A percentile compares a stretch with the other conserved stretches of the same genome.
Evolutionary conservation across 345 rosid genomes (phyloP).

Genomic region (Pistacia atlantica): DNA sequence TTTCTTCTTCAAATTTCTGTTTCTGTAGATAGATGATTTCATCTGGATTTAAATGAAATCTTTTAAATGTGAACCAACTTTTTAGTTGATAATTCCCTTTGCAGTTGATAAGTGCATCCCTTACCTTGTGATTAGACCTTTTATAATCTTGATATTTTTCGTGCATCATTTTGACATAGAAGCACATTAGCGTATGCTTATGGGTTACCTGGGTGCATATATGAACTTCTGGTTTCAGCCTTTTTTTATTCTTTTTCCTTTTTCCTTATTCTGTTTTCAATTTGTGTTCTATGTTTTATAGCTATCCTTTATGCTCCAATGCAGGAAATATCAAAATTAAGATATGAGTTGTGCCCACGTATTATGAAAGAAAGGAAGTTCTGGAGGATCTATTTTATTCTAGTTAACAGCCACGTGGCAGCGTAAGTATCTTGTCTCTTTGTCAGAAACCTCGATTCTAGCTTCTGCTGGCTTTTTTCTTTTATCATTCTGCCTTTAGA

Average conservation of each 20-base stretch:
- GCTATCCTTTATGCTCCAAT: conserved; percentile 10
- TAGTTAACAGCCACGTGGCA: conserved; percentile 55
- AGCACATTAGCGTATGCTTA: background rate
- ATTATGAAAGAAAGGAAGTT: conserved; percentile 68
- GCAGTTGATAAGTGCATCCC: background rate
- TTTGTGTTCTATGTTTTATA: background rate
- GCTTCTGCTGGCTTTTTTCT: background rate
- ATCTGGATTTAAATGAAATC: background rate
- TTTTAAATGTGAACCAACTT: background rate
- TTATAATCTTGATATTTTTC: background rate
- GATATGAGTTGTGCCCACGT: conserved; percentile 66
- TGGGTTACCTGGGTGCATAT: background rate
- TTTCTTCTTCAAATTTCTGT: background rate
- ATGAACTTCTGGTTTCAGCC: background rate
- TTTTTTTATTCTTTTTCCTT: background rate
- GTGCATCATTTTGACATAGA: background rate
- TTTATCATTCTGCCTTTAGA: background rate
- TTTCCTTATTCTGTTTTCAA: background rate
- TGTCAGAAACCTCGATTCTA: conserved; percentile 4
- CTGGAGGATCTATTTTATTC: conserved; percentile 69
- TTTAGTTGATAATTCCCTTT: background rate
- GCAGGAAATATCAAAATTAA: conserved; percentile 65
- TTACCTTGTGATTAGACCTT: background rate
- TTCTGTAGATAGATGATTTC: background rate
- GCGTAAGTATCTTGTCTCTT: conserved; percentile 38